Percentiles rank a stretch among this genome's conserved stretches.
Conservation (phyloP, 768 basidiomycete species). For the Phanerochaete sordida region DNA sequence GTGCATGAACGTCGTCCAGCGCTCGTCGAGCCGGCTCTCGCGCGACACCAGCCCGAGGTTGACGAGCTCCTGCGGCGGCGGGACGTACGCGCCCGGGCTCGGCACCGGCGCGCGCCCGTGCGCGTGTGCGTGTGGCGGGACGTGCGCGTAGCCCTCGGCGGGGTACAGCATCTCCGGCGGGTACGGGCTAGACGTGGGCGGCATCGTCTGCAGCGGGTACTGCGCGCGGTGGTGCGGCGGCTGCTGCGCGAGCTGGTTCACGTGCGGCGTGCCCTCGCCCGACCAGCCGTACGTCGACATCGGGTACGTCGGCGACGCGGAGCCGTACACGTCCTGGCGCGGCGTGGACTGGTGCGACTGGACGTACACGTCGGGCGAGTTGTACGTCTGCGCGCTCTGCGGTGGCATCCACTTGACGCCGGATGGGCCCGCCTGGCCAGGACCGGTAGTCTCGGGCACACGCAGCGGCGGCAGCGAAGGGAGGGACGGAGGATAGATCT, state of each 20-base stretch:
- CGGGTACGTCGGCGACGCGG: neutral
- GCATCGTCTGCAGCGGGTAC: constrained; percentile 8
- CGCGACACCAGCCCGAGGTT: constrained; percentile 59
- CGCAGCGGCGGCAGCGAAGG: neutral
- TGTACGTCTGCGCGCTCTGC: neutral
- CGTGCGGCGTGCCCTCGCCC: constrained; percentile 1
- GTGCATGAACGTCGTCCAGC: constrained; percentile 62
- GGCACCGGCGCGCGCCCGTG: neutral
- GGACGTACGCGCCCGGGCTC: constrained; percentile 10
- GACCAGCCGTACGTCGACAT: neutral
- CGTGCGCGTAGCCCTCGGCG: neutral
- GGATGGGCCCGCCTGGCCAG: neutral
- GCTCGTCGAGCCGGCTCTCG: constrained; percentile 50
- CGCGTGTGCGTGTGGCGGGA: neutral
- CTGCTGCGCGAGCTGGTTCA: constrained; percentile 15
- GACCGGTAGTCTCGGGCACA: neutral
- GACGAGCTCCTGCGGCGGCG: constrained; percentile 42
- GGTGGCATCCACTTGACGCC: neutral
- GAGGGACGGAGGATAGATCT: neutral
- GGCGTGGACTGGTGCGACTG: neutral
- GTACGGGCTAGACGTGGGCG: constrained; percentile 4
- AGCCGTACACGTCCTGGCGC: neutral
- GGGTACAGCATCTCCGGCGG: neutral
- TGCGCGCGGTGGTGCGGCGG: constrained; percentile 14
- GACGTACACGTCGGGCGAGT: neutral